Conservation (phyloP, 805 yeast species). For the Yamadazyma akitaensis region DNA sequence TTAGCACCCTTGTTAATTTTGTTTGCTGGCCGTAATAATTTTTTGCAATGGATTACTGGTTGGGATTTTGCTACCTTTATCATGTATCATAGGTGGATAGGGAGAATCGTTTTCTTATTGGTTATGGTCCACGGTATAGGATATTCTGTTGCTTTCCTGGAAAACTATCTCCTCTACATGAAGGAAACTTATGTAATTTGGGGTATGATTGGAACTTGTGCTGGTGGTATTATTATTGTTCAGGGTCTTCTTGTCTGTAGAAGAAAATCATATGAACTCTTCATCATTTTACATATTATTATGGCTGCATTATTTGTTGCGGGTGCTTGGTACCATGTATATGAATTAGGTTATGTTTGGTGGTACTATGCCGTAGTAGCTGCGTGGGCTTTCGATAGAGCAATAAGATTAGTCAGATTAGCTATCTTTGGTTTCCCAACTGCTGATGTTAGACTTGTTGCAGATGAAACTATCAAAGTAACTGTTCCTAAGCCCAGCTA, state of each 20-base stretch:
- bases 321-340: conserved; percentile 45
- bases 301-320: conserved; percentile 39
- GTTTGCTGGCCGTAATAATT: conserved; percentile 63
- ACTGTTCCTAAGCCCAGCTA: conserved; percentile 31
- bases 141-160: conserved; percentile 19
- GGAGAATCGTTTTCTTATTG: conserved; percentile 28
- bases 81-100: conserved; percentile 45
- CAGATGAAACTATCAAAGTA: conserved; percentile 38
- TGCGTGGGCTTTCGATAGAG: conserved; percentile 37
- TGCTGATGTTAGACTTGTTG: conserved; percentile 26
- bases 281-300: conserved; percentile 31
- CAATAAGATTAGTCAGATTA: conserved; percentile 26
- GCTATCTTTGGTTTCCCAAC: conserved; percentile 33
- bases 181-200: conserved; percentile 22
- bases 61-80: conserved; percentile 48
- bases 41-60: conserved; percentile 56
- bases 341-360: conserved; percentile 29
- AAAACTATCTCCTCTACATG: conserved; percentile 13
- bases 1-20: conserved; percentile 50
- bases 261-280: conserved; percentile 36
- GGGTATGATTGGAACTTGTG: conserved; percentile 39
- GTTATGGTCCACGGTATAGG: conserved; percentile 30
- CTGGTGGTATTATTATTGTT: conserved; percentile 27
- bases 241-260: conserved; percentile 34
- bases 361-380: conserved; percentile 32